Evolutionary conservation across 257 asterid genomes (phyloP).

Genomic region (Solanum lycopersicoides): DNA sequence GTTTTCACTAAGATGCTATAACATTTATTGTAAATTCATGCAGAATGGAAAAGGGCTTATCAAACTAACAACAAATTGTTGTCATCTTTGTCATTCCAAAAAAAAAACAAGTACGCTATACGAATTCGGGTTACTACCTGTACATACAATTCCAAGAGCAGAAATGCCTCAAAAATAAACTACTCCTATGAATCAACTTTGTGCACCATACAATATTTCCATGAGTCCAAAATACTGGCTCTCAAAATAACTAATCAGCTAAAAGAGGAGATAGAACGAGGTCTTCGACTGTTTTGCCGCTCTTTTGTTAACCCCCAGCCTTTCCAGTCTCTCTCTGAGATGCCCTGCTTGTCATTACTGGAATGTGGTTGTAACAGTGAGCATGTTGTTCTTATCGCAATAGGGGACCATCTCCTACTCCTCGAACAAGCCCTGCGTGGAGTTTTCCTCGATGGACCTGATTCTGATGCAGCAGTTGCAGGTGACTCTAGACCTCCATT

Average conservation of each 20-base stretch:
- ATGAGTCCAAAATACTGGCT: not conserved
- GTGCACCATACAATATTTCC: not conserved
- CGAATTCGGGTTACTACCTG: not conserved
- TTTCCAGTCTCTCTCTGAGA: conserved; percentile 6
- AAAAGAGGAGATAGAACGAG: conserved; percentile 4
- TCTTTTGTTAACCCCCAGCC: conserved; percentile 40
- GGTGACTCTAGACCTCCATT: not conserved
- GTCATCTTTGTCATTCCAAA: not conserved
- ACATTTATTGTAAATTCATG: not conserved
- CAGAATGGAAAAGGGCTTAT: not conserved
- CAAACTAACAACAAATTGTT: not conserved
- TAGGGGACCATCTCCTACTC: conserved; percentile 10
- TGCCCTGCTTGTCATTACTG: conserved; percentile 7
- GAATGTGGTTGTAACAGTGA: conserved; percentile 22
- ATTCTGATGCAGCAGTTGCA: not conserved
- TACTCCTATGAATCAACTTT: not conserved
- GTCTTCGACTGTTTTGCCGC: conserved; percentile 26
- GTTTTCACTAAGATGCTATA: not conserved
- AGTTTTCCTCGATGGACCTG: conserved; percentile 15
- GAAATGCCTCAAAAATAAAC: not conserved
- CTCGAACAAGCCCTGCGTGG: conserved; percentile 7
- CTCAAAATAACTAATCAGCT: not conserved
- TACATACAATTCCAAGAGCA: not conserved
- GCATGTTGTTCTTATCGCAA: conserved; percentile 6
- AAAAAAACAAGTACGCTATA: not conserved